Base-by-base conservation (phyloP, 345 rosid genomes). In the Aurinia saxatilis region DNA sequence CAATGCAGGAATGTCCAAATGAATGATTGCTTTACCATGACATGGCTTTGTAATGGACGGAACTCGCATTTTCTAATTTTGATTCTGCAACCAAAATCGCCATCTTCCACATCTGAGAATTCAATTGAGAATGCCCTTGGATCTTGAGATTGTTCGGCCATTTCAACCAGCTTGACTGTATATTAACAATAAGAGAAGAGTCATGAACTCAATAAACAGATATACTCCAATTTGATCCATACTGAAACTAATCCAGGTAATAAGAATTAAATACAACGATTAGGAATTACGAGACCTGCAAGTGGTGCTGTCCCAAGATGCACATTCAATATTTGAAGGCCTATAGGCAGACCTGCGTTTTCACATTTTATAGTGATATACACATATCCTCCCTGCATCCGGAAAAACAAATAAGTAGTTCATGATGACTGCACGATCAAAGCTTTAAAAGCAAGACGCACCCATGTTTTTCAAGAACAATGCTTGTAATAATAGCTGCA, bases 231-330 rank as follows among this genome's bases (percentile, higher is more conserved):
- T 39, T 39, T 12, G 17, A 39, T 12, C 17, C 45, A 3, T 6
- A 27, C 31, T 27, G 17, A n/a, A 39, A 39, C 31, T 5, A 27
- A 27, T 27, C n/a, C 7, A 27, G 31, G 7, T 27, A 39, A 39
- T 39, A 39, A n/a, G 16, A 6, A 39, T n/a, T 4, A 12, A 12
- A 39, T 12, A 12, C 4, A 1, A 3, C 13, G 2, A 10, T 29
- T 16, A 3, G 9, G 25, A 36, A 19, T 19, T 53, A 21, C n/a
- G 27, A 18, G 60, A 54, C 45, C 60, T 54, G 45, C 16, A 37
- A 54, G 60, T 36, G 60, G 60, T 36, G 45, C 60, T 19, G 45
- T 54, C 60, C 60, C 60, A n/a, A 54, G 60, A 37, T 54, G 60
- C 30, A 54, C 45, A 21, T 54, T 54, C 44, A 54, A 54, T 11